These are phyloP conservation scores for Serendipita sp. DNA, from an alignment of 768 basidiomycete genomes.

Conservation along the genomic window DNA sequence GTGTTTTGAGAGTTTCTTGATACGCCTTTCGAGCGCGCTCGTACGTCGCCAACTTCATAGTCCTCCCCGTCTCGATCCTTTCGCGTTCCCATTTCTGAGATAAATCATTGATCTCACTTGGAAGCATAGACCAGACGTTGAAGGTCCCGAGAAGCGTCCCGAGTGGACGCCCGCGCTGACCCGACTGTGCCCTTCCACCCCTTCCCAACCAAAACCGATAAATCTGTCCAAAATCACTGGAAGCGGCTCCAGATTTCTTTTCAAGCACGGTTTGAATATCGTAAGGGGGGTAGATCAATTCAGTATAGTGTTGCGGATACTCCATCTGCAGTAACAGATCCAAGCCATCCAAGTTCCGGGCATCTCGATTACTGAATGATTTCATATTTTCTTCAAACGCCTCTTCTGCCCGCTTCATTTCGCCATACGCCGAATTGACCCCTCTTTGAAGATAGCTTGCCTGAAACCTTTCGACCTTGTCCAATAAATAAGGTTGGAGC, in stretches of 20 bases:
- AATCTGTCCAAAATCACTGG: too few species aligned
- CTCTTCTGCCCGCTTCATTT: constrained; percentile 30
- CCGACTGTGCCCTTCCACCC: constrained; percentile 22
- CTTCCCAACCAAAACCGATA: too few species aligned
- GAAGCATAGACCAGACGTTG: constrained; percentile 39
- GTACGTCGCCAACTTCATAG: constrained; percentile 24
- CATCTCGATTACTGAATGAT: constrained; percentile 19
- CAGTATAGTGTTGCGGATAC: too few species aligned
- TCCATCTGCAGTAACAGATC: too few species aligned
- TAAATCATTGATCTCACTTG: constrained; percentile 29
- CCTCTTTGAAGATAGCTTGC: constrained; percentile 21
- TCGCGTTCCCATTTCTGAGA: constrained; percentile 31
- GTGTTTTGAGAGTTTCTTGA: constrained; percentile 22
- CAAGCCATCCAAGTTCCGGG: too few species aligned
- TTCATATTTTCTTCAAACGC: constrained; percentile 33
- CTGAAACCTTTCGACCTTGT: constrained; percentile 34
- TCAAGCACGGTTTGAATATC: constrained; percentile 13
- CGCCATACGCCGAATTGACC: constrained; percentile 18
- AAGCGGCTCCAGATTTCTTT: background rate
- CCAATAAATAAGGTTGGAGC: constrained; percentile 41
- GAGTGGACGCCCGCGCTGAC: constrained; percentile 19
- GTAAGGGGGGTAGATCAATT: too few species aligned
- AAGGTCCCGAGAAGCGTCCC: constrained; percentile 17
- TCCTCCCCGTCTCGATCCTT: constrained; percentile 20
- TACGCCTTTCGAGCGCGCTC: constrained; percentile 24